These are phyloP conservation scores for Solanum hybrid DNA, from an alignment of 305 asterid genomes.

Conservation along the genomic window DNA sequence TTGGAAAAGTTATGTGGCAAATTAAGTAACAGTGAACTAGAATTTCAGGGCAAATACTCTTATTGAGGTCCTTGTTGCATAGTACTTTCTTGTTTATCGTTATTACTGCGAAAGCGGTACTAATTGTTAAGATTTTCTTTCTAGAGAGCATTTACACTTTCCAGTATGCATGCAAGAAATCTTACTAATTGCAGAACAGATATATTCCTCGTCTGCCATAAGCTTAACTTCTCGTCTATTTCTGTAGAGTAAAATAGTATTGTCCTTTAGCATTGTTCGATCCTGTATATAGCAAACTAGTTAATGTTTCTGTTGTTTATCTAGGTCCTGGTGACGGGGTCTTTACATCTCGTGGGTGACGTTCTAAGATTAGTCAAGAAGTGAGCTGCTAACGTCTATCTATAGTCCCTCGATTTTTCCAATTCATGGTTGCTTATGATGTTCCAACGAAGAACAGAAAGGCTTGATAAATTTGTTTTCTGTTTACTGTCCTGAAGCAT, in stretches of 20 bases:
- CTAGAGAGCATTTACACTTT: not conserved
- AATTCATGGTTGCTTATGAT: not conserved
- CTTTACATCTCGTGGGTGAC: conserved; percentile 81
- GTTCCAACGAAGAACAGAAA: not conserved
- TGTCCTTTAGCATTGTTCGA: not conserved
- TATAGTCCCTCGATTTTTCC: not conserved
- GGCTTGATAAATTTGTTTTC: not conserved
- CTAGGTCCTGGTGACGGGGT: conserved; percentile 87
- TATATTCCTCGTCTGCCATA: not conserved
- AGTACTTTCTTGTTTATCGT: not conserved
- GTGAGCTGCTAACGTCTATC: conserved; percentile 14
- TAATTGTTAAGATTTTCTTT: not conserved
- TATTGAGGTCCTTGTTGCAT: not conserved
- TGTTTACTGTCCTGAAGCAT: not conserved
- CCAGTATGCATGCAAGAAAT: not conserved
- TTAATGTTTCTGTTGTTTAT: conserved; percentile 6
- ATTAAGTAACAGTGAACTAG: not conserved
- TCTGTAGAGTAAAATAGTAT: not conserved
- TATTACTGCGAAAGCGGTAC: not conserved
- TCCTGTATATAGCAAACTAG: not conserved
- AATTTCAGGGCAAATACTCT: not conserved
- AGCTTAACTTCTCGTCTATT: not conserved
- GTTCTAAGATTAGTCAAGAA: conserved; percentile 72
- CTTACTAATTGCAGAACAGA: not conserved
- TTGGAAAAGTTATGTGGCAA: not conserved